Evolutionary conservation across 2,329 filamentous ascomycete genomes (phyloP).

Genomic region (Cladosporium austrohemisphaericum): DNA sequence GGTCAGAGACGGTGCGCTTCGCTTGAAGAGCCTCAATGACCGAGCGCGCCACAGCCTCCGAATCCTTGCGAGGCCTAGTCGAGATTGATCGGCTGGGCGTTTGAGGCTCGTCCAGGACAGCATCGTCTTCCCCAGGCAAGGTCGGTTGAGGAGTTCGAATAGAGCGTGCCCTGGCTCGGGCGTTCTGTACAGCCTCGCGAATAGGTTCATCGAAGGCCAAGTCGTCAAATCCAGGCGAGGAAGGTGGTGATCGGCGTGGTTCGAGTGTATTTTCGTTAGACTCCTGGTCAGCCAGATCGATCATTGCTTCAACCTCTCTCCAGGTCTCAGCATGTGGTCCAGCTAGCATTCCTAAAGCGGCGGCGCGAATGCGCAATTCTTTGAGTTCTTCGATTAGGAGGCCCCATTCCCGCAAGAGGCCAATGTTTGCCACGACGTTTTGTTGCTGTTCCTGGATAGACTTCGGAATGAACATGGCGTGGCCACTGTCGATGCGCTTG

Average conservation of each 20-base stretch:
- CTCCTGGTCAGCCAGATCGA: conserved; percentile 71
- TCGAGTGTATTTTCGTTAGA: conserved; percentile 53
- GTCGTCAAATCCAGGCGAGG: conserved; percentile 56
- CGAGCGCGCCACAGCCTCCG: conserved; percentile 57
- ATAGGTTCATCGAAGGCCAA: conserved; percentile 54
- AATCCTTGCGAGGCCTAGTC: conserved; percentile 51
- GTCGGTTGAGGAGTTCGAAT: conserved; percentile 7
- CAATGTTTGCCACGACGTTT: conserved; percentile 77
- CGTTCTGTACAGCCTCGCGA: conserved; percentile 10
- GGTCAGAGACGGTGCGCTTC: conserved; percentile 27
- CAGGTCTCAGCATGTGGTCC: conserved; percentile 61
- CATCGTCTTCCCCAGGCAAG: not conserved
- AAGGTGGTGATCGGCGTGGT: conserved; percentile 52
- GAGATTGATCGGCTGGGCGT: conserved; percentile 21
- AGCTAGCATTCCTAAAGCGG: conserved; percentile 61
- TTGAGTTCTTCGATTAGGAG: conserved; percentile 80
- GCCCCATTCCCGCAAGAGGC: conserved; percentile 77
- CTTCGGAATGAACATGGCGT: conserved; percentile 67
- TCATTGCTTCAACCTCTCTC: conserved; percentile 82
- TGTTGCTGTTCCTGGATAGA: conserved; percentile 78
- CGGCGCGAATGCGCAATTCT: conserved; percentile 67
- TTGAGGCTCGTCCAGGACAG: conserved; percentile 3
- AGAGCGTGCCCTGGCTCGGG: conserved; percentile 9
- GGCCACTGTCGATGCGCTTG: conserved; percentile 42
- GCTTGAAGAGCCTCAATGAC: conserved; percentile 58